phyloP scores from a whole-genome alignment of 257 asterid species.

The Solanum peruvianum region DNA sequence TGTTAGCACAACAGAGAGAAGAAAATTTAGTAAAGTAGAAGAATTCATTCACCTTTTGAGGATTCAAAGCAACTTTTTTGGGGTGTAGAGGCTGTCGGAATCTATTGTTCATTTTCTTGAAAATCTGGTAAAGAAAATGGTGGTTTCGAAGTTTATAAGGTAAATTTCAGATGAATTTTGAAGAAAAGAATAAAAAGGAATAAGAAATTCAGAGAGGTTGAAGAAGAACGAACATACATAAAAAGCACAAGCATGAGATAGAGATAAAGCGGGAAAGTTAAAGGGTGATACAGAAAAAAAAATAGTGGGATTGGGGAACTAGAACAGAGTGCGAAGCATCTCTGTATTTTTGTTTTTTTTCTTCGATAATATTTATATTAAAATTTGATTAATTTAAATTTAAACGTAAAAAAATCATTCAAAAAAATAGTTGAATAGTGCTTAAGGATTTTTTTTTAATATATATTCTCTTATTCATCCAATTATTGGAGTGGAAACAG shows the following conservation, averaged over 20 bases:
- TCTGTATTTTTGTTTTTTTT: not conserved
- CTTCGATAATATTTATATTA: fast-evolving
- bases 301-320: not conserved
- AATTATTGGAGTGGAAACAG: not conserved
- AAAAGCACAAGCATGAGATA: not conserved
- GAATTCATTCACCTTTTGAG: constrained; percentile 44
- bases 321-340: not conserved
- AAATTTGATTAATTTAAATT: not conserved
- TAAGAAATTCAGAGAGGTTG: not conserved
- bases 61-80: constrained; percentile 25
- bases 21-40: not conserved
- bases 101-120: constrained; percentile 6
- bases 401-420: not conserved
- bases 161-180: not conserved
- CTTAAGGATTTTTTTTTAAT: not conserved
- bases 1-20: not conserved
- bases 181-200: not conserved
- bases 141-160: not conserved
- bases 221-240: not conserved
- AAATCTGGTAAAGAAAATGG: not conserved
- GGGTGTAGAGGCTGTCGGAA: not conserved
- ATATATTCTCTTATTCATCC: not conserved
- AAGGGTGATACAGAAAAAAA: not conserved
- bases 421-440: no score
- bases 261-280: constrained; percentile 1